Conservation (phyloP, 2,329 filamentous ascomycete genomes). For the Podosphaera fusca region DNA sequence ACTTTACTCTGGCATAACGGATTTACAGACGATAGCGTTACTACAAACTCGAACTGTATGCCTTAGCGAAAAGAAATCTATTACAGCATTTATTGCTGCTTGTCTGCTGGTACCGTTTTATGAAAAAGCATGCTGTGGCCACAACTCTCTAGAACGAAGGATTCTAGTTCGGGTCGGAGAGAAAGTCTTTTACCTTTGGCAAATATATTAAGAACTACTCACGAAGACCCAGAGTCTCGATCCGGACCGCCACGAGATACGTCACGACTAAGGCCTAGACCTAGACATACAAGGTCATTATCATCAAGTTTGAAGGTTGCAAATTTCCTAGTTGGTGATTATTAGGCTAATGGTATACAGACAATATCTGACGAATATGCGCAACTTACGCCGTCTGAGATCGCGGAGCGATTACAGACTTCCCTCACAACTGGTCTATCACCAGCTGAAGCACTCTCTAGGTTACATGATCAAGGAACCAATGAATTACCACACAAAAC, state of each 20-base stretch:
- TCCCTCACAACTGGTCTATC: slow-evolving; percentile 68
- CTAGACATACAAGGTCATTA: slow-evolving; percentile 12
- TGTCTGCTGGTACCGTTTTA: slow-evolving; percentile 5
- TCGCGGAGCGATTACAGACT: slow-evolving; percentile 53
- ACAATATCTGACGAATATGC: slow-evolving; percentile 33
- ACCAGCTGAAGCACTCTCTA: slow-evolving; percentile 55
- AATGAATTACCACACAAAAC: slow-evolving; percentile 92
- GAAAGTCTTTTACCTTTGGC: slow-evolving; percentile 12
- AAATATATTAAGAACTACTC: slow-evolving; percentile 11
- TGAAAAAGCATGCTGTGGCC: slow-evolving; percentile 14
- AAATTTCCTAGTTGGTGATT: background rate
- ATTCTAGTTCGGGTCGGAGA: slow-evolving; percentile 7
- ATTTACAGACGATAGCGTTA: background rate
- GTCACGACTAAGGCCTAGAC: slow-evolving; percentile 10
- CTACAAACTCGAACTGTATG: slow-evolving; percentile 6
- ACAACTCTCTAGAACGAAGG: slow-evolving; percentile 11
- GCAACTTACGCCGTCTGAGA: slow-evolving; percentile 52
- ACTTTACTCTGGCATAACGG: background rate
- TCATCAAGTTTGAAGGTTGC: slow-evolving; percentile 16
- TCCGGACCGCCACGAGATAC: slow-evolving; percentile 10
- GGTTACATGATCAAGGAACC: slow-evolving; percentile 59
- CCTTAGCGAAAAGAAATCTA: slow-evolving; percentile 12
- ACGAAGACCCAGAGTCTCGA: slow-evolving; percentile 8
- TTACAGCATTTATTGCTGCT: slow-evolving; percentile 16
- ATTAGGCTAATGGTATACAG: slow-evolving; percentile 9